phyloP scores from a whole-genome alignment of 2,329 filamentous ascomycete species.

The Amylocarpus encephaloides region DNA sequence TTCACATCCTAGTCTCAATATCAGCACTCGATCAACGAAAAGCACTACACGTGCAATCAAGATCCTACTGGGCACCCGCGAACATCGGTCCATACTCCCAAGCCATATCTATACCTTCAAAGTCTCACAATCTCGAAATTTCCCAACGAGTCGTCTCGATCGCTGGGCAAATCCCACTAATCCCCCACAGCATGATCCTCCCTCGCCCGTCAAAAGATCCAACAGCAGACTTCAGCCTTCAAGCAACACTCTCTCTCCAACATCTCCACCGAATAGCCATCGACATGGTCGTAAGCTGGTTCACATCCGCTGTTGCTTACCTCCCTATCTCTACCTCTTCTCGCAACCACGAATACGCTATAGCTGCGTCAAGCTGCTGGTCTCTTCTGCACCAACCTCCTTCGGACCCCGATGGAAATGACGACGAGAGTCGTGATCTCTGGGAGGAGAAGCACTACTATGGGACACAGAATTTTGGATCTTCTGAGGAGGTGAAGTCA shows the following conservation, averaged over 20 bases:
- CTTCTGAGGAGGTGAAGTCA: no score
- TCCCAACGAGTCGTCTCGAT: constrained; percentile 48
- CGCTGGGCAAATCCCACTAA: constrained; percentile 85
- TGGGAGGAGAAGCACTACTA: no score
- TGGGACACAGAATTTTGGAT: no score
- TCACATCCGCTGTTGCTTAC: constrained; percentile 71
- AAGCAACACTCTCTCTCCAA: constrained; percentile 71
- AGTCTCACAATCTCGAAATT: constrained; percentile 20
- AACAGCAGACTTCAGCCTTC: constrained; percentile 40
- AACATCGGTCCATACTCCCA: constrained; percentile 98
- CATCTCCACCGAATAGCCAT: constrained; percentile 80
- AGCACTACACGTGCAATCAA: constrained; percentile 81
- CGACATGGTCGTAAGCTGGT: constrained; percentile 66
- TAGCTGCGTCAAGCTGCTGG: no score
- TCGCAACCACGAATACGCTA: no score
- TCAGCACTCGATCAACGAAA: constrained; percentile 36
- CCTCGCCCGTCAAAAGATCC: constrained; percentile 31
- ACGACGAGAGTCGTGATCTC: no score
- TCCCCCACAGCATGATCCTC: constrained; percentile 71
- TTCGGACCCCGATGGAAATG: no score
- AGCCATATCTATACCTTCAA: constrained; percentile 42
- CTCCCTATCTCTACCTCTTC: constrained; percentile 39
- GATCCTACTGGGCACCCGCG: constrained; percentile 95
- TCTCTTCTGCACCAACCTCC: no score
- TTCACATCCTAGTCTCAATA: constrained; percentile 41